Evolutionary conservation across 2,329 filamentous ascomycete species (phyloP), one percentile per base, ranked within the genome.

Genomic region (Neonectria hederae): DNA sequence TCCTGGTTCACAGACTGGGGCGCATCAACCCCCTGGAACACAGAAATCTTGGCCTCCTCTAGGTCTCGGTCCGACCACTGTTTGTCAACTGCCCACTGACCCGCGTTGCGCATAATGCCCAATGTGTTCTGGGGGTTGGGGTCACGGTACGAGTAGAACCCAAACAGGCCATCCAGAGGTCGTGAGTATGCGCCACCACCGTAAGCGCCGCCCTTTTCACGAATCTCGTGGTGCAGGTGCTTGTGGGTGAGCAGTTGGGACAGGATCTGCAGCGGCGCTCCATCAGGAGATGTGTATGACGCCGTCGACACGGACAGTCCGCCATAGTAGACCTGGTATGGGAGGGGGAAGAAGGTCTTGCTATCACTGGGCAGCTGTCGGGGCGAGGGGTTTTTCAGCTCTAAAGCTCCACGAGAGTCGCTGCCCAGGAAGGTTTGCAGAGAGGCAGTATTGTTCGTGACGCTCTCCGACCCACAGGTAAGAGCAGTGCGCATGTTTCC

Each of bases 241-340:
- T 97, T 97, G 82, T 99, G 95, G 0, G 95, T 98, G 32, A 99
- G 87, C 19, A 99, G 88, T 77, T 97, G 93, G 13, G 94, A 90
- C 22, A 99, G 88, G 43, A 98, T 91, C 73, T 95, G 93, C 17
- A 98, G 88, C 0, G 94, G 87, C 1, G 96, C 93, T 43, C 92
- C 90, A 56, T 91, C 86, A 0, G 89, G 78, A 46, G 92, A 88
- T 4, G 89, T 90, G 79, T 97, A 99, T 0, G 94, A 92, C 0
- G 92, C 91, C 0, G 95, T 97, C 7, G 92, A 90, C 14, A 97
- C 81, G 19, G 93, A 91, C 48, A 96, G 85, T 17, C 90, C 92
- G 8, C 95, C 93, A 76, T 98, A 98, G 77, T 97, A 97, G 35
- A 99, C 96, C 80, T 99, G 96, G 80, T 97, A 99, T 0, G 96